These are phyloP conservation scores for Botrytis tulipae DNA, from an alignment of 2,329 filamentous ascomycete species.

Conservation along the genomic window DNA sequence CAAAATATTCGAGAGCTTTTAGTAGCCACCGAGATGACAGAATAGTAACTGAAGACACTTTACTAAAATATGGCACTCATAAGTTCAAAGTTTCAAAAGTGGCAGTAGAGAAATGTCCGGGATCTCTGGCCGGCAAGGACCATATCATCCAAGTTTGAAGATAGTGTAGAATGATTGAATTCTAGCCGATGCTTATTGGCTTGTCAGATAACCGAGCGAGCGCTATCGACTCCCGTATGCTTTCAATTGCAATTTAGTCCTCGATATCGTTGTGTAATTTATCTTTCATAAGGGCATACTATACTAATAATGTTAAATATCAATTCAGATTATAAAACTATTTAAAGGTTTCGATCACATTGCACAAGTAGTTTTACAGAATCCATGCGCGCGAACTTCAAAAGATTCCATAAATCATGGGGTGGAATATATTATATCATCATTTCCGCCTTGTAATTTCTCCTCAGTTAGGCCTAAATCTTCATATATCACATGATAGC, in stretches of 20 bases:
- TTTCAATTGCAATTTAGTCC: background rate
- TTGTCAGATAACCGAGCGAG: background rate
- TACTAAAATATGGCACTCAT: background rate
- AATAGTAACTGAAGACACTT: background rate
- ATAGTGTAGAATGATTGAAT: background rate
- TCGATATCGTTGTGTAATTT: no score
- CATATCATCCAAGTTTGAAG: no score
- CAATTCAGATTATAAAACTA: background rate
- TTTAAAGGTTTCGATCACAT: background rate
- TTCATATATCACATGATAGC: background rate
- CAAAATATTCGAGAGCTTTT: background rate
- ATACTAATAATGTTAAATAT: no score
- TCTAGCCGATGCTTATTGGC: background rate
- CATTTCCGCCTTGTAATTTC: no score
- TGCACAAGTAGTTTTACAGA: no score
- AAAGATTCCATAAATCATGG: no score
- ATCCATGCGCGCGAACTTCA: no score
- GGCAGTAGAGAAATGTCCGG: rapidly evolving
- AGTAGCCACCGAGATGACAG: background rate
- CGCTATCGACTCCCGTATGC: background rate
- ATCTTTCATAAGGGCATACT: background rate
- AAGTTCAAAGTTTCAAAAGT: background rate
- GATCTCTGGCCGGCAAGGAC: no score
- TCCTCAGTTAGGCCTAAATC: no score
- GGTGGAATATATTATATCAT: no score